phyloP scores from a whole-genome alignment of 768 basidiomycete species.

The Rhodotorula diobovata region DNA sequence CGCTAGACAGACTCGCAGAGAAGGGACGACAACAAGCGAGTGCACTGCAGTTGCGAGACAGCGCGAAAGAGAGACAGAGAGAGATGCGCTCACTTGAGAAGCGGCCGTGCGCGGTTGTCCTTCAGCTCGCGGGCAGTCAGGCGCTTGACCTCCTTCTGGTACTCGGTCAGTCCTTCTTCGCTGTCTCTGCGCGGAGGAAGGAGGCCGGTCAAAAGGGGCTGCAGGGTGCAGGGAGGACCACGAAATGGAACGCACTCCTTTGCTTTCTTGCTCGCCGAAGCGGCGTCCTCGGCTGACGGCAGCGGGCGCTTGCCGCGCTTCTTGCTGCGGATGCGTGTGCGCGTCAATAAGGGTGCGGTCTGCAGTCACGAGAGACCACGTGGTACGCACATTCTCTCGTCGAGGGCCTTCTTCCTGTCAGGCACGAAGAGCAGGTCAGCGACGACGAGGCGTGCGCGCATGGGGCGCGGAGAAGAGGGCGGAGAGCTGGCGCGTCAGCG shows the following conservation, averaged over 20 bases:
- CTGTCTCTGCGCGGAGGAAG: neutral
- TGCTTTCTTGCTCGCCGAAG: constrained; percentile 1
- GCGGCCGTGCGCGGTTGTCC: constrained; percentile 24
- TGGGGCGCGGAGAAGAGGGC: neutral
- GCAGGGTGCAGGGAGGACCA: too few species aligned
- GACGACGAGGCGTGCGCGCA: too few species aligned
- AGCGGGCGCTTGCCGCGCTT: constrained; percentile 30
- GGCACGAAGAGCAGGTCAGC: neutral
- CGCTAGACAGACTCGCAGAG: too few species aligned
- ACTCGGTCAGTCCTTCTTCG: constrained; percentile 6
- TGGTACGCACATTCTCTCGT: constrained; percentile 24
- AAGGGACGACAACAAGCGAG: neutral
- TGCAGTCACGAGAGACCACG: fast-evolving
- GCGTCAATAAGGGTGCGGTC: neutral
- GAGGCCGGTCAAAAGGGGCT: neutral
- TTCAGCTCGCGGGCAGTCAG: constrained; percentile 11
- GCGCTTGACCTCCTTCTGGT: constrained; percentile 25
- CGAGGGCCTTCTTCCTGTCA: constrained; percentile 32
- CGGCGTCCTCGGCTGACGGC: neutral
- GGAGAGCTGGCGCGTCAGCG: neutral
- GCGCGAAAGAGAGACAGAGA: neutral
- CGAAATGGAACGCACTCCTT: neutral
- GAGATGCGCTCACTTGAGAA: constrained; percentile 15
- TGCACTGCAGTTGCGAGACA: neutral
- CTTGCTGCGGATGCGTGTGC: constrained; percentile 5